A percentile compares a stretch with the other conserved stretches of the same genome.
Conservation (phyloP, 1,284 basidiomycete genomes). For the Microbotryum lychnidis-dioicae region DNA sequence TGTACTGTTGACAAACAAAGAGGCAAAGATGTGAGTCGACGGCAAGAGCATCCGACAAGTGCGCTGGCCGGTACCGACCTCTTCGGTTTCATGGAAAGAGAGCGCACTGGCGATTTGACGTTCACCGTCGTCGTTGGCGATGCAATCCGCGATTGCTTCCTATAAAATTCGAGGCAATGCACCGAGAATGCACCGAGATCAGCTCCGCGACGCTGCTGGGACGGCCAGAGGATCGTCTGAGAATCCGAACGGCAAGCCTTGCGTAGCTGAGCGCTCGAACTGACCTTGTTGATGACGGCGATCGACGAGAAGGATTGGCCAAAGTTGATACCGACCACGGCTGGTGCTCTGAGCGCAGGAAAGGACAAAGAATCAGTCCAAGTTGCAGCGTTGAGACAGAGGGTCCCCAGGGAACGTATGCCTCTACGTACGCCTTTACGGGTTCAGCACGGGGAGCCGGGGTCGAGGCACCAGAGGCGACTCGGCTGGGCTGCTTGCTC, state of each 20-base stretch:
- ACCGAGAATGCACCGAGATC: slow-evolving; percentile 18
- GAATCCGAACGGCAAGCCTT: neutral
- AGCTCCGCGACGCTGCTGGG: neutral
- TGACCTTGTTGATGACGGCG: slow-evolving; percentile 86
- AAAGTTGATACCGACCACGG: slow-evolving; percentile 84
- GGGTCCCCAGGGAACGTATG: too few relatives aligned
- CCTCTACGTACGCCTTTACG: slow-evolving; percentile 5
- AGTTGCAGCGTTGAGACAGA: slow-evolving; percentile 7
- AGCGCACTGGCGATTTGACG: slow-evolving; percentile 94
- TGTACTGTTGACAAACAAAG: slow-evolving; percentile 56
- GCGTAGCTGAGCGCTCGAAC: slow-evolving; percentile 23
- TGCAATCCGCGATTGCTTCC: slow-evolving; percentile 85
- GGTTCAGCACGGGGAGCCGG: slow-evolving; percentile 16
- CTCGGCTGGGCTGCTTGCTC: slow-evolving; percentile 16
- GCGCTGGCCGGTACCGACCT: slow-evolving; percentile 49
- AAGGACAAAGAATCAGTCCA: too few relatives aligned
- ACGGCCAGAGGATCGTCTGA: neutral
- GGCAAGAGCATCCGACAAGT: neutral
- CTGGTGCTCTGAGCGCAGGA: slow-evolving; percentile 5
- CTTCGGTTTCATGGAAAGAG: slow-evolving; percentile 82
- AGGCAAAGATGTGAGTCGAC: neutral
- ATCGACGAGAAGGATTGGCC: slow-evolving; percentile 94
- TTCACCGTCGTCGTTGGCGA: slow-evolving; percentile 97
- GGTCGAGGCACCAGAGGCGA: slow-evolving; percentile 24
- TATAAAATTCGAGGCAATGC: slow-evolving; percentile 36